Evolutionary conservation across 441 rosid genomes (phyloP).

Genomic region (Daphne laureola): DNA sequence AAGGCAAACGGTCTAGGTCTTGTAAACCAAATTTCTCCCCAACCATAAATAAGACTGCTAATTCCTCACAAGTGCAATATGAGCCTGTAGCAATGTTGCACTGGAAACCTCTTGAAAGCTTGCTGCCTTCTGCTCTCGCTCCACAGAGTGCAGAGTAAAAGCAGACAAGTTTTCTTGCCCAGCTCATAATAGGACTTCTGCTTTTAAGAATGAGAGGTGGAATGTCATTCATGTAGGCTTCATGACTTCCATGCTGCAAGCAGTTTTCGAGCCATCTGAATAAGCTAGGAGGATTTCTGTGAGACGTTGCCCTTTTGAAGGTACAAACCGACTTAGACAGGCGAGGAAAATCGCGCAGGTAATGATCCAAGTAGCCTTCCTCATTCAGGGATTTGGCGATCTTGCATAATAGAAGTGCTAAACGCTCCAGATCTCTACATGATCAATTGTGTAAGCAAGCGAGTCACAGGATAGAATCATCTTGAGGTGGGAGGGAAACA

Average conservation of each 20-base stretch:
- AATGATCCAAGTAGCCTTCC: constrained; percentile 78
- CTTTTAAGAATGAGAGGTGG: constrained; percentile 68
- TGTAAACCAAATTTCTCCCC: constrained; percentile 95
- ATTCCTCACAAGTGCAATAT: constrained; percentile 67
- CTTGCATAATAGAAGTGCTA: constrained; percentile 60
- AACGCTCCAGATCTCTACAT: constrained; percentile 81
- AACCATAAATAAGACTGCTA: constrained; percentile 87
- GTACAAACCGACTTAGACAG: constrained; percentile 40
- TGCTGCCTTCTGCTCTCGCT: constrained; percentile 58
- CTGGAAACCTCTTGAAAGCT: constrained; percentile 69
- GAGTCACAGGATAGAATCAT: too few species aligned
- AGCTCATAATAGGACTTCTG: constrained; percentile 65
- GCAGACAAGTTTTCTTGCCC: constrained; percentile 78
- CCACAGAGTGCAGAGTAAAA: constrained; percentile 86
- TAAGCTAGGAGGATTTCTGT: constrained; percentile 67
- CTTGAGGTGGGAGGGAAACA: too few species aligned
- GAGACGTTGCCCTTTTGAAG: constrained; percentile 28
- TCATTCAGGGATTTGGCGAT: constrained; percentile 76
- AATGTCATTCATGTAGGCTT: constrained; percentile 51
- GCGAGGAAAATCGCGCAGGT: constrained; percentile 87
- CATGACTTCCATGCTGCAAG: constrained; percentile 55
- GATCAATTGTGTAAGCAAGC: constrained; percentile 14
- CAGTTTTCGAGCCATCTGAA: constrained; percentile 92
- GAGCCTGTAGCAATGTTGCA: constrained; percentile 79
- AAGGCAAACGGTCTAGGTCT: constrained; percentile 82